Base-by-base conservation (phyloP, 1,139 yeast genomes). In the Debaryomycetaceae sp. region DNA sequence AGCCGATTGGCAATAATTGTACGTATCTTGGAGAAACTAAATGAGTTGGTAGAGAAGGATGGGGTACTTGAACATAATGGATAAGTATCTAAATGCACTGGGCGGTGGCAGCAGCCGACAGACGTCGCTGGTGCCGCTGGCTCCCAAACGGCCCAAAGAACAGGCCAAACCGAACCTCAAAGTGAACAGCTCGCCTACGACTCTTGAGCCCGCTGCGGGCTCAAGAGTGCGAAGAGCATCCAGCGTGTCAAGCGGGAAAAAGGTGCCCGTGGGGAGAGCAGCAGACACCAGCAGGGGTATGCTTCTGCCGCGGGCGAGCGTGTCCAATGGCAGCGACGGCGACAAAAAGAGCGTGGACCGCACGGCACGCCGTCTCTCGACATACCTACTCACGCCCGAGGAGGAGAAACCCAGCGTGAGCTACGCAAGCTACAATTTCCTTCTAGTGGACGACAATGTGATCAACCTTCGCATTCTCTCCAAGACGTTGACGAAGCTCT, bases 371-470 rank as follows among this genome's bases (percentile, higher is more conserved):
- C 31, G 31, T 3, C 31, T 27, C 11, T 27, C 31, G 11, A 27
- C 31, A 27, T 27, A 27, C 4, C 11, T 27, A 11, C 31, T 27
- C 31, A 27, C 31, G 31, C 31, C 31, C 8, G 38, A 40, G 11
- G 31, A n/a, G 9, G 42, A 40, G 13, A 17, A 34, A 17, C 34
- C 36, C n/a, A 40, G 24, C 8, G 38, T 36, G 20, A 40, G 38
- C 24, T 13, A 23, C 8, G 24, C 23, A 9, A 24, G 14, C 14
- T 66, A 60, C 52, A 50, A 49, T 22, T 73, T 74, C 45, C 54
- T 74, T 36, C 55, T 72, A 24, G 78, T 74, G 24, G 79, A 74
- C 52, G 79, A 74, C 53, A 74, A 74, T 49, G 49, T 63, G 17
- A 70, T 74, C 46, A 73, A 74, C 50, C 59, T 74, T 40, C 66